phyloP scores from a whole-genome alignment of 352 stramenopile species.

The Globisporangium cylindrosporum region DNA sequence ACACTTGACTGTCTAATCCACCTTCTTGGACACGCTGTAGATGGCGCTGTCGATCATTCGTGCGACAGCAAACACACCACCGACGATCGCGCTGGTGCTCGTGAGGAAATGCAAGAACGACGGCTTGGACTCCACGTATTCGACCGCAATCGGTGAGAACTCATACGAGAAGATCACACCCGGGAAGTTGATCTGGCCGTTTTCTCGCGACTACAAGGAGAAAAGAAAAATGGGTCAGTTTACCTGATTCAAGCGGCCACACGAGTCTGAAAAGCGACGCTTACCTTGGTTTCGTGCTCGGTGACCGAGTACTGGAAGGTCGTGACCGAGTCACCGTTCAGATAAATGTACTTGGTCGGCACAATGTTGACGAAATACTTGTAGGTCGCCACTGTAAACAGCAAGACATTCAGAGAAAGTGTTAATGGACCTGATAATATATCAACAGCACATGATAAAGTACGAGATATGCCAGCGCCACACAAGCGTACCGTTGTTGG shows the following conservation, averaged over 20 bases:
- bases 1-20: slow-evolving; percentile 49
- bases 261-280: background rate
- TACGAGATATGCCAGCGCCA: background rate
- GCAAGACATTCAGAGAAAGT: background rate
- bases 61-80: slow-evolving; percentile 82
- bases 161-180: slow-evolving; percentile 89
- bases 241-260: background rate
- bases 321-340: slow-evolving; percentile 59
- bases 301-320: slow-evolving; percentile 90
- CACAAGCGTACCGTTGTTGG: slow-evolving; percentile 54
- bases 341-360: slow-evolving; percentile 80
- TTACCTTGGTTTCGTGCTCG: slow-evolving; percentile 63
- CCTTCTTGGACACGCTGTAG: slow-evolving; percentile 88
- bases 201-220: slow-evolving; percentile 28
- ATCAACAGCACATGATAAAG: background rate
- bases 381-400: slow-evolving; percentile 71
- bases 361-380: slow-evolving; percentile 89
- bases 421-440: background rate
- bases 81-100: slow-evolving; percentile 84
- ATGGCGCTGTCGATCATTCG: slow-evolving; percentile 85
- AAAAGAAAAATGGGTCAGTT: background rate
- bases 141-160: slow-evolving; percentile 86
- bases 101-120: slow-evolving; percentile 86
- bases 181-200: slow-evolving; percentile 67
- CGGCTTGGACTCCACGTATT: slow-evolving; percentile 85